Evolutionary conservation across 768 basidiomycete genomes (phyloP), one percentile per base, ranked within the genome.

Genomic region (Kwoniella newhampshirensis): DNA sequence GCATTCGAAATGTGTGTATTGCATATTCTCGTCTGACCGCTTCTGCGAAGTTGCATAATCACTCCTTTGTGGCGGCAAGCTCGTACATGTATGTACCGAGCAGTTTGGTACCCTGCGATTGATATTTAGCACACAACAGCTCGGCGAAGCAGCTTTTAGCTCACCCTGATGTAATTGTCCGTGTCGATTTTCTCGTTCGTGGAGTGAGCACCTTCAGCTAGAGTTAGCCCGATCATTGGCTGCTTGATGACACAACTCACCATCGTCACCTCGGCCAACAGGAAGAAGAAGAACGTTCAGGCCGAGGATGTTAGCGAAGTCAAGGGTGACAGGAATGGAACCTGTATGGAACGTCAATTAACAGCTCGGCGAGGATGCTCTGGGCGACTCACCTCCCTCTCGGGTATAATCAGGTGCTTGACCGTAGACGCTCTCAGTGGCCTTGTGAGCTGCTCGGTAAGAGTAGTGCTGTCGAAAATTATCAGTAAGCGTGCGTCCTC

Each of bases 391-490:
- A 73, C 72, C 74, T 66, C 76, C 77, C 60, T 78, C 77, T 47
- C 77, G 61, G 20, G 77, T 78, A 65, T 77, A 75, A 55, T 78
- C 77, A 1, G 77, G 77, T 15, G 68, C 63, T 49, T 73, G 67
- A 6, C 72, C 71, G 57, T 76, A 78, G 3, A 78, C 75, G 1
- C 57, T 86, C 82, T 86, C 83, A n/a, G 90, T 91, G 25, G 91
- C 91, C 53, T 81, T 83, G 66, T 83, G 86, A 1, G 91, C 94
- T 1, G 94, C 93, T 64, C 87, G 82, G 77, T 86, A 97, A 77
- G 90, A 94, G 89, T 89, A 94, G 78, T 97, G 92, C 66, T 86
- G 85, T n/a, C n/a, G n/a, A n/a, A n/a, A n/a, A n/a, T n/a, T n/a
- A n/a, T n/a, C n/a, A n/a, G n/a, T n/a, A n/a, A n/a, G n/a, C n/a